A percentile compares a stretch with the other conserved stretches of the same genome.
Evolutionary conservation across 495 filamentous ascomycete genomes (phyloP).

Genomic region (Annulohypoxylon moriforme): DNA sequence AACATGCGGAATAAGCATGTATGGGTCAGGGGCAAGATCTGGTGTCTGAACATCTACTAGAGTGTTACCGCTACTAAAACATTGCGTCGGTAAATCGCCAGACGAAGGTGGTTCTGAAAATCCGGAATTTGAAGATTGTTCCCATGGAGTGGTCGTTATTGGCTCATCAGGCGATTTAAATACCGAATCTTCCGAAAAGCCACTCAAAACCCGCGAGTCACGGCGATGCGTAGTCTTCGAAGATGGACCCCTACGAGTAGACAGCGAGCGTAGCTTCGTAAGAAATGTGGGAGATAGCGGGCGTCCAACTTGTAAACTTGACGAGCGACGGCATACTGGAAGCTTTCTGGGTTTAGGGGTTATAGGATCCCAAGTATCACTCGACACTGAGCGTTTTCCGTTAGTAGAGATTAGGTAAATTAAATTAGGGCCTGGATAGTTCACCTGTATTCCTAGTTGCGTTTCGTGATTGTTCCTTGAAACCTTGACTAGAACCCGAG

Average conservation of each 20-base stretch:
- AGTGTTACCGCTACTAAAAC: constrained; percentile 24
- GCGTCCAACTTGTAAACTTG: constrained; percentile 24
- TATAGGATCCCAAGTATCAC: background rate
- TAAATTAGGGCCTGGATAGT: background rate
- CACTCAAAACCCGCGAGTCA: constrained; percentile 23
- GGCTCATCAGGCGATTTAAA: constrained; percentile 17
- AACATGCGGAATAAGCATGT: constrained; percentile 55
- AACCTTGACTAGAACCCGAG: background rate
- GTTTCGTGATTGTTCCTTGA: background rate
- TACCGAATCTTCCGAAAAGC: constrained; percentile 38
- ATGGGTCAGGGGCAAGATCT: constrained; percentile 42
- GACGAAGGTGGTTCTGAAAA: constrained; percentile 4
- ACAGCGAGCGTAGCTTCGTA: constrained; percentile 37
- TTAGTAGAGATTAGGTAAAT: background rate
- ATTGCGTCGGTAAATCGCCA: constrained; percentile 12
- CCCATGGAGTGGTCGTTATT: constrained; percentile 1
- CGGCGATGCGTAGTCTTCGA: constrained; percentile 30
- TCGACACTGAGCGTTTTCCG: constrained; percentile 11
- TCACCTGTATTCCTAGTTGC: constrained; percentile 17
- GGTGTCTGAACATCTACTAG: constrained; percentile 19
- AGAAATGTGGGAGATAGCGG: constrained; percentile 29
- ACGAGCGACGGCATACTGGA: constrained; percentile 30
- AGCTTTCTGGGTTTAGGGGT: constrained; percentile 26
- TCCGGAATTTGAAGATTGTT: constrained; percentile 10
- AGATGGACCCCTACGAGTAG: constrained; percentile 33